phyloP scores from a whole-genome alignment of 805 yeast genomes.

The Cyberlindnera mycetangii region DNA sequence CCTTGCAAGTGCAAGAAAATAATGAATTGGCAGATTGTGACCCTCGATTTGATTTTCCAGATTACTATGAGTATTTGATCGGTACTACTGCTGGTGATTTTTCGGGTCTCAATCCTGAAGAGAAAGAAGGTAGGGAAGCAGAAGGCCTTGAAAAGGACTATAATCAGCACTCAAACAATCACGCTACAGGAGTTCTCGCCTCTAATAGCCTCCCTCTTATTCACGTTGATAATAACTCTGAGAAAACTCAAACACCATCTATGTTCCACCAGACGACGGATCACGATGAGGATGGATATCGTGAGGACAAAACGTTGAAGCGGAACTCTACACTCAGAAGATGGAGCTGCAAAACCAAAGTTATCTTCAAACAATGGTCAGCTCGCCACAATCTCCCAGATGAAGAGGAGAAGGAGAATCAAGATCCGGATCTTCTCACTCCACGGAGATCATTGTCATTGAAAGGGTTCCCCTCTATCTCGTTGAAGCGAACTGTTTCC shows the following conservation, averaged over 20 bases:
- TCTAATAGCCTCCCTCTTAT: not conserved
- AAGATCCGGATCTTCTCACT: not conserved
- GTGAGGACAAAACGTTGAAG: not conserved
- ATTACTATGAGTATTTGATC: too few relatives aligned
- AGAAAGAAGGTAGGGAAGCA: too few relatives aligned
- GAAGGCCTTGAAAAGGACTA: too few relatives aligned
- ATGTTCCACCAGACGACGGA: not conserved
- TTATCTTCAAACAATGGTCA: conserved; percentile 13
- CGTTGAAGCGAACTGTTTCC: conserved; percentile 3
- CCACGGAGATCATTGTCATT: conserved; percentile 1
- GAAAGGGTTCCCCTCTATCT: not conserved
- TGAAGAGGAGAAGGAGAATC: conserved; percentile 7
- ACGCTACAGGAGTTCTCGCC: not conserved
- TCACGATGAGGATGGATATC: not conserved
- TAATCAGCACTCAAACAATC: not conserved
- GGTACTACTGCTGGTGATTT: not conserved
- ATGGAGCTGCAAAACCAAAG: conserved; percentile 13
- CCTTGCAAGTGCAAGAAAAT: too few relatives aligned
- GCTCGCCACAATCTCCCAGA: not conserved
- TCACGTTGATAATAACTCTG: not conserved
- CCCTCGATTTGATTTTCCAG: too few relatives aligned
- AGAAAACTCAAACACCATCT: not conserved
- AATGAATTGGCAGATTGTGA: too few relatives aligned
- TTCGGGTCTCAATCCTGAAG: too few relatives aligned
- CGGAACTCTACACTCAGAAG: conserved; percentile 11